A percentile compares a stretch with the other conserved stretches of the same genome.
phyloP scores from a whole-genome alignment of 2,329 filamentous ascomycete genomes.

The Xylaria sp. region DNA sequence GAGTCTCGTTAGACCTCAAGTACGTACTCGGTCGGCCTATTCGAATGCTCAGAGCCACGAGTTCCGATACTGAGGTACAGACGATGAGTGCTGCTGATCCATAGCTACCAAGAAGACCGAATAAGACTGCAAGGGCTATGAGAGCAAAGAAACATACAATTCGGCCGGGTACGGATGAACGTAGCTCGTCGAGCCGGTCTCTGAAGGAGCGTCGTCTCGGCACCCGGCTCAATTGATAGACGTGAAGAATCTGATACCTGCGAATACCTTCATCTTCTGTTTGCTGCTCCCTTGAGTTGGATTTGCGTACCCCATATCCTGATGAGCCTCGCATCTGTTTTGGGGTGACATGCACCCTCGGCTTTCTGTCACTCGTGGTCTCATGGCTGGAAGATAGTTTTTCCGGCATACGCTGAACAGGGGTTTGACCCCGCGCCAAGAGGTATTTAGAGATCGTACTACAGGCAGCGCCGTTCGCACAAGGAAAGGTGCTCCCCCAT shows the following conservation, averaged over 20 bases:
- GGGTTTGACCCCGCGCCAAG: not conserved
- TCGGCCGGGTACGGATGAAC: not conserved
- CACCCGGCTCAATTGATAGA: not conserved
- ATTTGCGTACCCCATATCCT: too few species aligned
- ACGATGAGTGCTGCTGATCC: slow-evolving; percentile 41
- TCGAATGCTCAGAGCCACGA: slow-evolving; percentile 31
- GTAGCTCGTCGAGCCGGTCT: not conserved
- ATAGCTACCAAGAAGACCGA: slow-evolving; percentile 36
- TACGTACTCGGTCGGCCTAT: slow-evolving; percentile 40
- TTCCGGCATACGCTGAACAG: slow-evolving; percentile 1
- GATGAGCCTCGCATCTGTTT: too few species aligned
- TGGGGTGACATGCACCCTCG: too few species aligned
- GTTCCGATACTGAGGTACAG: slow-evolving; percentile 38
- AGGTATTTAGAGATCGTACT: slow-evolving; percentile 34
- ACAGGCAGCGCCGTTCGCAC: slow-evolving; percentile 45
- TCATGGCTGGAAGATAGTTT: not conserved
- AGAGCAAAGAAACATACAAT: slow-evolving; percentile 3
- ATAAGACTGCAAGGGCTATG: slow-evolving; percentile 22
- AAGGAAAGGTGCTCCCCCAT: slow-evolving; percentile 46
- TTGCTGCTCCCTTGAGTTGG: too few species aligned
- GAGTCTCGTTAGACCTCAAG: slow-evolving; percentile 43
- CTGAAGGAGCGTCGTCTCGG: not conserved
- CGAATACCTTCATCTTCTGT: not conserved
- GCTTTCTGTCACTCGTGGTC: not conserved
- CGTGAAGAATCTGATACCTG: slow-evolving; percentile 7